A percentile compares a stretch with the other conserved stretches of the same genome.
phyloP scores from a whole-genome alignment of 2,329 filamentous ascomycete genomes.

The Simplicillium sp. region DNA sequence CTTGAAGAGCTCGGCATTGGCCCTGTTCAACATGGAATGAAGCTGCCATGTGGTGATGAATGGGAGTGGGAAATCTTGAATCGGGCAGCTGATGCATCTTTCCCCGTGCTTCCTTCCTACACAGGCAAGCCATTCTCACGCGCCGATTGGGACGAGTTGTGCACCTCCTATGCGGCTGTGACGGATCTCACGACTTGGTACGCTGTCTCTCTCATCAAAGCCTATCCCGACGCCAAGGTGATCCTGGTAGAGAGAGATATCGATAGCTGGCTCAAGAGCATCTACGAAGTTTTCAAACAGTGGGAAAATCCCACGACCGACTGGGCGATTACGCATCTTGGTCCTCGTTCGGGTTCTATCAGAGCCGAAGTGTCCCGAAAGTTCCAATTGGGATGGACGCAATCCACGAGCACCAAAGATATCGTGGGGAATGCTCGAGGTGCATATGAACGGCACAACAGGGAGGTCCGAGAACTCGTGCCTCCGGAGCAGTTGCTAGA shows the following conservation, averaged over 20 bases:
- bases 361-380: conserved; percentile 4
- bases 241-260: conserved; percentile 17
- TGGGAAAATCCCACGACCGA: background rate
- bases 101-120: conserved; percentile 15
- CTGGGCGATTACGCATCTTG: conserved; percentile 1
- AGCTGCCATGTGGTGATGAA: conserved; percentile 4
- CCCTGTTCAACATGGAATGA: conserved; percentile 20
- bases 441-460: conserved; percentile 17
- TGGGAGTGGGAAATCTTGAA: conserved; percentile 15
- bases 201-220: conserved; percentile 14
- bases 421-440: conserved; percentile 7
- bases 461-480: conserved; percentile 12
- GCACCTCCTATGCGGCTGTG: conserved; percentile 13
- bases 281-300: conserved; percentile 11
- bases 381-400: conserved; percentile 8
- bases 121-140: conserved; percentile 15
- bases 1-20: conserved; percentile 21
- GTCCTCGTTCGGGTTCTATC: background rate
- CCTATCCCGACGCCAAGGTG: conserved; percentile 19
- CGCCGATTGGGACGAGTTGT: conserved; percentile 23
- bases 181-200: conserved; percentile 16
- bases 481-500: conserved; percentile 17
- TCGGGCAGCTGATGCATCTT: conserved; percentile 19
- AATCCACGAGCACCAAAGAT: background rate
- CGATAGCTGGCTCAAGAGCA: conserved; percentile 16